Base-by-base conservation (phyloP, 2,329 filamentous ascomycete genomes). In the Fusarium circinatum region DNA sequence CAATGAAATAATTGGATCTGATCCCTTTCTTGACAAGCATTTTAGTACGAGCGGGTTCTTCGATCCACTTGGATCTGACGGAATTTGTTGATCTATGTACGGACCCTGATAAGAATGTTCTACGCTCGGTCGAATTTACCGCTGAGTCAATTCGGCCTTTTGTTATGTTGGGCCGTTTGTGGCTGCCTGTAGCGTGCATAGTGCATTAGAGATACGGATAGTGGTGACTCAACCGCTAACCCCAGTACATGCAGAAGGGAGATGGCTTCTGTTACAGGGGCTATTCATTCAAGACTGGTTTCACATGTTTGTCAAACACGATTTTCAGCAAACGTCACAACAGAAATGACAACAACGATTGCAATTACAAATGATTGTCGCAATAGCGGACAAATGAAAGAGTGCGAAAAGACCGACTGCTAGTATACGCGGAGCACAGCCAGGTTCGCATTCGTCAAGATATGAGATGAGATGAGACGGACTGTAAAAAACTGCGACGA, bases 71-170 rank as follows among this genome's bases (percentile, higher is more conserved):
- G 24, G 49, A 63, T 51, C 32, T 52, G n/a, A 38, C n/a, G 36
- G 39, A 30, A 20, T 8, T 13, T 28, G 30, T 68, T 28, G 42
- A 63, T 49, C 64, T 34, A 26, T 18, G 34, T 9, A 18, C 15
- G 48, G 48, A 44, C 36, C 58, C 28, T 56, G 48, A 34, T 26
- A 61, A 36, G 58, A 55, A 44, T 28, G 20, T 34, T 42, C 8
- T 36, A 26, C 4, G 14, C 30, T 20, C 6, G n/a, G 32, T 28
- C 36, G 26, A 48, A 36, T 52, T 44, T 18, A 26, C 65, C 64
- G 65, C 65, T 68, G 55, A 68, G 64, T 68, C 28, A 68, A 48
- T 15, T 18, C 39, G 22, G 12, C 6, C 20, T 38, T 28, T 36
- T 41, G 24, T 18, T 28, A 32, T n/a, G 20, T 24, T 28, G 18